Evolutionary conservation across 139 green algal genomes (phyloP).

Genomic region (Auxenochlorella pyrenoidosa): DNA sequence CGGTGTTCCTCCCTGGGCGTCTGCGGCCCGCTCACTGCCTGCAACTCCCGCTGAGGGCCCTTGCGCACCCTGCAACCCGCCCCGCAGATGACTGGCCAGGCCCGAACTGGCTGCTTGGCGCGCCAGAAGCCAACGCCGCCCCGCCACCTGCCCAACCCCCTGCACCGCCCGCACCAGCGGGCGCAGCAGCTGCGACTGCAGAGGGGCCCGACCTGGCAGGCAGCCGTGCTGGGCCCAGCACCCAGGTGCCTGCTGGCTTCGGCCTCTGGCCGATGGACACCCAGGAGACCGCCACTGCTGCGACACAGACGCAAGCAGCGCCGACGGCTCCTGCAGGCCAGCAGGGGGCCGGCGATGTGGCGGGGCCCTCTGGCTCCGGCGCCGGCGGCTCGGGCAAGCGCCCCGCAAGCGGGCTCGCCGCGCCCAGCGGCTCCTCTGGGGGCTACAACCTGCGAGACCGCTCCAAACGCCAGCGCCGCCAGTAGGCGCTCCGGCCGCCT

Average conservation of each 20-base stretch:
- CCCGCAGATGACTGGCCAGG: too few species aligned
- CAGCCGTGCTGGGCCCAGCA: not conserved
- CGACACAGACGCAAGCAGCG: not conserved
- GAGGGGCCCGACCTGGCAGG: not conserved
- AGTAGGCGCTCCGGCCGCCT: not conserved
- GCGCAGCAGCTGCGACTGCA: not conserved
- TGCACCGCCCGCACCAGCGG: not conserved
- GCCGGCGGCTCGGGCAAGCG: not conserved
- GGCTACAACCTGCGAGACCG: constrained; percentile 7
- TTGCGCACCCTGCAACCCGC: too few species aligned
- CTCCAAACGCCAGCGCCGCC: not conserved
- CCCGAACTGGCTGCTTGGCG: not conserved
- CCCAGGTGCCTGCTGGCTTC: too few species aligned
- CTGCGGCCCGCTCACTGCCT: too few species aligned
- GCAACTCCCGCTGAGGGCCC: too few species aligned
- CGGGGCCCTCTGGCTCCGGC: not conserved
- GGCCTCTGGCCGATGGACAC: too few species aligned
- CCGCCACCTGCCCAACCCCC: not conserved
- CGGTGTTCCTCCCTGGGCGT: too few species aligned
- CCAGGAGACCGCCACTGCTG: too few species aligned
- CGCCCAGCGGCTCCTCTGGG: too few species aligned
- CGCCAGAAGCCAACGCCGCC: not conserved
- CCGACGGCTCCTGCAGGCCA: not conserved
- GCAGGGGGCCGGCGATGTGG: not conserved
- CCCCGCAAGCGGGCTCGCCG: not conserved